Evolutionary conservation across 108 stramenopile species (phyloP), one percentile per base, ranked within the genome.

Genomic region (Mayamaea pseudoterrestris): DNA sequence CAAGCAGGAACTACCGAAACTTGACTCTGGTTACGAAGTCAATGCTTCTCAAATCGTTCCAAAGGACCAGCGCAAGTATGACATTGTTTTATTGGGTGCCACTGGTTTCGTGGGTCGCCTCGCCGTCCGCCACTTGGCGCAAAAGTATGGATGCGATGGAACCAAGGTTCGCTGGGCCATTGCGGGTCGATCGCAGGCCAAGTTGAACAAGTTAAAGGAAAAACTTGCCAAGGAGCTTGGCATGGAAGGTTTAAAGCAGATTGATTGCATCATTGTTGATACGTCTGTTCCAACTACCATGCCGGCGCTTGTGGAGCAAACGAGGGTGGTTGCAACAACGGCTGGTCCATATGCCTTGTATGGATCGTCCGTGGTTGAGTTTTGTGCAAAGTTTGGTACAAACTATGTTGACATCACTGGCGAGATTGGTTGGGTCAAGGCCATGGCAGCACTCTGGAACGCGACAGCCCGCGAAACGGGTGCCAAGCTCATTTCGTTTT

Each of bases 401-500:
- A 74, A 95, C 54, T 94, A 91, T 64, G 63, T 52, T 11, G 98
- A 99, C 56, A 92, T 94, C 36, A 97, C 98, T 0, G 53, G 41
- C 2, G 94, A 96, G 65, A 55, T 66, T 0, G 39, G 37, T 13
- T 97, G 93, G 93, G 82, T 76, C 34, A 62, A 69, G 37, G 41
- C 65, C n/a, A 90, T 93, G 88, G 81, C 71, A 39, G 49, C 35
- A 23, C 28, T 50, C 31, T 83, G 76, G 40, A 76, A 76, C 26
- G 60, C 47, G 9, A 55, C 41, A 0, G 92, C 95, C 14, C 35
- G 60, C 34, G 17, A 51, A 18, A 65, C 87, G 1, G 93, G 93
- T 3, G 84, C 84, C 3, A 66, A 61, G 16, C 69, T 96, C 22
- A 69, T 94, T 5, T 56, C 73, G 27, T 55, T 89, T 22, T 74